Conservation (phyloP, 1,284 basidiomycete genomes). For the Fomitopsis pinicola region DNA sequence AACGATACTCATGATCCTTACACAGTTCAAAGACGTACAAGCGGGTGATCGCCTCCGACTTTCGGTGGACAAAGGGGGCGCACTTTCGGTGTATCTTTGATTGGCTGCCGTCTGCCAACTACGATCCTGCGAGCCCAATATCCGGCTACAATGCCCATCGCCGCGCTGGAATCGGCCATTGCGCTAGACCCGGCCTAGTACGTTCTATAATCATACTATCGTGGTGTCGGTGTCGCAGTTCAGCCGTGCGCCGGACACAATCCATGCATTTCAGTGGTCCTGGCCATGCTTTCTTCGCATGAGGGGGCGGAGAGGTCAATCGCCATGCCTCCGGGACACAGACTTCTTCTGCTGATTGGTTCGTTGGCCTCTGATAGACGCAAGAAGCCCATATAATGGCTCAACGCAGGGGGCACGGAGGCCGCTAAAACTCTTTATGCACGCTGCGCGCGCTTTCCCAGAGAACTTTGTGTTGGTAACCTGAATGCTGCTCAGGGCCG, state of each 20-base stretch:
- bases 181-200: neutral
- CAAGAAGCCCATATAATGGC: neutral
- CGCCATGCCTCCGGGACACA: neutral
- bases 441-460: neutral
- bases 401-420: neutral
- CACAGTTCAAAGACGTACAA: conserved; percentile 62
- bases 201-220: neutral
- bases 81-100: conserved; percentile 17
- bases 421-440: neutral
- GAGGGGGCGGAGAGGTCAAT: conserved; percentile 1
- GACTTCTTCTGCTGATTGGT: neutral
- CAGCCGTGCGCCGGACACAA: neutral
- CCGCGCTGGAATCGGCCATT: neutral
- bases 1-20: conserved; percentile 3
- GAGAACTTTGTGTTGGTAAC: neutral
- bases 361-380: conserved; percentile 1
- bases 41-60: conserved; percentile 55
- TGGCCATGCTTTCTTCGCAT: neutral
- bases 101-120: neutral
- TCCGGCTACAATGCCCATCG: neutral
- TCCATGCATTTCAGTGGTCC: neutral
- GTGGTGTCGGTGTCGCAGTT: neutral
- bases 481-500: neutral
- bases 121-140: neutral
- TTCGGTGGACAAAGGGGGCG: conserved; percentile 57